Base-by-base conservation (phyloP, 345 rosid species). In the Sonneratia caseolaris region DNA sequence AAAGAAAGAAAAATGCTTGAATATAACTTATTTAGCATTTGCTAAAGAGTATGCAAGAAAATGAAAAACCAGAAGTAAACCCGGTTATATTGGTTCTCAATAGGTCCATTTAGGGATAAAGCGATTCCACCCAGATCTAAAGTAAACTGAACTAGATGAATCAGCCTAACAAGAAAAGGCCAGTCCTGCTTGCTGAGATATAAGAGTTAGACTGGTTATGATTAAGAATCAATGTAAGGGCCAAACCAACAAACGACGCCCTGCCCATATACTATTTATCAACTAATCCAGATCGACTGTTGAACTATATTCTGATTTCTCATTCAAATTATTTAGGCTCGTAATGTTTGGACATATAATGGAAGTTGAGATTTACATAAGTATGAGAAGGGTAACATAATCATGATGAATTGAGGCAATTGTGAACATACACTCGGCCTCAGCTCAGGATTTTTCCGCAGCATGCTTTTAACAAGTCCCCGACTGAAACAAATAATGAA, bases 361-460 rank as follows among this genome's bases (percentile, higher is more conserved):
- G 32, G 32, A 27, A 27, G 32, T 27, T 27, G 32, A 27, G 32
- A 27, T 0, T 27, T 27, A 27, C 32, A 27, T 0, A 27, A 27
- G 32, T 27, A 27, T 27, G 32, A 27, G 32, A 27, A 27, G 32
- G 32, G 32, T 27, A 27, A 27, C 32, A 27, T 27, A 27, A 27
- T 27, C 32, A 27, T 27, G 32, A 27, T 5, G 64, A 59, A 59
- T 11, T 59, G 8, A 59, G 8, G 21, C 7, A 43, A 19, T 22
- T 38, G 27, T 10, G 43, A 18, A 70, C 92, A 53, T 88, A 95
- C 99, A 70, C 90, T 88, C 72, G 99, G 97, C 71, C 97, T 84
- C 40, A 95, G 89, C 82, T 95, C 96, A 47, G 97, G 97, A 75
- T 90, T 92, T 83, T 95, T 95, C 73, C 99, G 87, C 86, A 95